These are phyloP conservation scores for Citrus reticulata DNA, from an alignment of 345 rosid genomes.

Conservation along the genomic window DNA sequence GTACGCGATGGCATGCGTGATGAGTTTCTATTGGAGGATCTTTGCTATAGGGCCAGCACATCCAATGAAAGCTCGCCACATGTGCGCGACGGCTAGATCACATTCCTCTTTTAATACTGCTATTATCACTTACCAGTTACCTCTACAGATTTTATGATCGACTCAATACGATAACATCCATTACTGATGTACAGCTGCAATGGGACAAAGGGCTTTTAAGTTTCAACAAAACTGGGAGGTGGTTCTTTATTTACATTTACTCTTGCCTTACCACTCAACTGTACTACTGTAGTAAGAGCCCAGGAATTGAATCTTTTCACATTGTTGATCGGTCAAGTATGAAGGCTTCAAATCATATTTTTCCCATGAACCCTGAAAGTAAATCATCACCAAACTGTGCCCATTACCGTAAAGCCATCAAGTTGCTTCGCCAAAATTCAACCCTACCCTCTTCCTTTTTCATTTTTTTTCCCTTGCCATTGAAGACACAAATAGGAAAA, in stretches of 20 bases:
- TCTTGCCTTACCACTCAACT: not conserved
- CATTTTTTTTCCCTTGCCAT: constrained; percentile 3
- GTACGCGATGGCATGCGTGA: no score
- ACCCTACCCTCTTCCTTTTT: not conserved
- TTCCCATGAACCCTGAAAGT: constrained; percentile 11
- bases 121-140: no score
- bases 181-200: not conserved
- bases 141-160: no score
- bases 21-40: no score
- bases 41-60: no score
- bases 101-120: no score
- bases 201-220: not conserved
- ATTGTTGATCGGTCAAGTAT: not conserved
- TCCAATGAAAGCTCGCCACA: no score
- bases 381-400: not conserved
- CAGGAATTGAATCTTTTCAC: constrained; percentile 3
- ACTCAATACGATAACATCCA: no score
- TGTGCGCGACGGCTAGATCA: no score
- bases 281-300: not conserved
- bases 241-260: constrained; percentile 7
- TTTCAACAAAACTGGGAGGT: not conserved
- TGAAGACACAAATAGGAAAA: constrained; percentile 16
- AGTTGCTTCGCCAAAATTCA: constrained; percentile 16
- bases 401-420: constrained; percentile 11
- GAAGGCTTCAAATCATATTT: not conserved